Conservation (phyloP, 768 basidiomycete species). For the Tricholoma sp. region DNA sequence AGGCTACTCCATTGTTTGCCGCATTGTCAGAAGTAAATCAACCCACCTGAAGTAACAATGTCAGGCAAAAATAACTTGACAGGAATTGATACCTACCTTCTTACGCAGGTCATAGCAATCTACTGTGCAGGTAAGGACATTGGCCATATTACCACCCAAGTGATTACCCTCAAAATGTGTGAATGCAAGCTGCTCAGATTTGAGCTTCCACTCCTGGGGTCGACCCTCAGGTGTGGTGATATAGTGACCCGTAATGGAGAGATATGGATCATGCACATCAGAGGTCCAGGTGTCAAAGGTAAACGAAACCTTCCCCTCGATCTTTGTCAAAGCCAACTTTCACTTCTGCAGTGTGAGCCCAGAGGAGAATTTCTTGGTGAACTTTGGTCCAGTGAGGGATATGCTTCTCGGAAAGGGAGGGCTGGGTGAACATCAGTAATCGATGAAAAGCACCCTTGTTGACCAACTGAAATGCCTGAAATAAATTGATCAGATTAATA, state of each 20-base stretch:
- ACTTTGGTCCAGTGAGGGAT: neutral
- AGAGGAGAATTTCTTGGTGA: neutral
- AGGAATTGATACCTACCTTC: constrained; percentile 2
- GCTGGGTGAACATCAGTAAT: neutral
- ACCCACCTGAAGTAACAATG: neutral
- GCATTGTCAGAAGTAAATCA: neutral
- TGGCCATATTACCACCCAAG: constrained; percentile 12
- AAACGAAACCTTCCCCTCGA: constrained; percentile 1
- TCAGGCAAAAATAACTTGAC: neutral
- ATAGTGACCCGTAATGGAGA: constrained; percentile 16
- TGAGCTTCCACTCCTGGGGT: constrained; percentile 14
- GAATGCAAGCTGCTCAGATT: constrained; percentile 8
- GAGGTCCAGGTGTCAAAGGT: constrained; percentile 21
- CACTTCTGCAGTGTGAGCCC: neutral
- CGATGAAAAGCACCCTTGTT: neutral
- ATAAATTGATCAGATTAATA: neutral
- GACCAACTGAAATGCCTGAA: neutral
- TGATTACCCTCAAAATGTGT: constrained; percentile 12
- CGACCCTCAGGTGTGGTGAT: constrained; percentile 6
- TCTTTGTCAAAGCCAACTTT: neutral
- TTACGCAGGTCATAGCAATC: constrained; percentile 7
- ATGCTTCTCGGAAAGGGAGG: neutral
- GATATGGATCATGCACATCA: constrained; percentile 12
- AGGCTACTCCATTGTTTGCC: constrained; percentile 9
- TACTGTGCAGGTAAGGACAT: neutral